These are phyloP conservation scores for Colletotrichum lini DNA, from an alignment of 2,329 filamentous ascomycete species.

Conservation along the genomic window DNA sequence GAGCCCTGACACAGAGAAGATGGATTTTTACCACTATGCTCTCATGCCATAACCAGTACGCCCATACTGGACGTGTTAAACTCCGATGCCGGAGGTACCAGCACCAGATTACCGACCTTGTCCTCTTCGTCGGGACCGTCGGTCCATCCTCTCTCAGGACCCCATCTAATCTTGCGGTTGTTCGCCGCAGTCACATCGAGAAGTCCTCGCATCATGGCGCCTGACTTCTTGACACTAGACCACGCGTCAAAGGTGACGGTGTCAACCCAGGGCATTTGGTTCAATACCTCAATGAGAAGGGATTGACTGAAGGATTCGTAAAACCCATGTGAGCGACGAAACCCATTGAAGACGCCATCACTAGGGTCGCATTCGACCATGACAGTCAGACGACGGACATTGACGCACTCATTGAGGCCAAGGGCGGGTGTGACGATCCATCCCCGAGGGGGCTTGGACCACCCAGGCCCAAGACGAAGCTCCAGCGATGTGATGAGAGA, in stretches of 20 bases:
- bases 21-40: background rate
- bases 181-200: constrained; percentile 65
- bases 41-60: constrained; percentile 41
- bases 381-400: constrained; percentile 72
- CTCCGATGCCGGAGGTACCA: constrained; percentile 29
- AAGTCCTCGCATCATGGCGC: constrained; percentile 75
- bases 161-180: constrained; percentile 74
- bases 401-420: constrained; percentile 73
- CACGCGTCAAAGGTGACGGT: constrained; percentile 80
- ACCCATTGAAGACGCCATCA: constrained; percentile 76
- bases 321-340: constrained; percentile 75
- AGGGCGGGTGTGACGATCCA: constrained; percentile 78
- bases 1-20: background rate
- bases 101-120: constrained; percentile 27
- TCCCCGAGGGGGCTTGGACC: constrained; percentile 77
- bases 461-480: constrained; percentile 80
- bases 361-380: constrained; percentile 83
- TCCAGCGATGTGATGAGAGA: constrained; percentile 74
- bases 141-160: constrained; percentile 76
- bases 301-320: constrained; percentile 77
- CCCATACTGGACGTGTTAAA: constrained; percentile 31
- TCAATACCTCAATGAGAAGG: constrained; percentile 70
- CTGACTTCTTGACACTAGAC: constrained; percentile 74
- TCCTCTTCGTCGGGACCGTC: constrained; percentile 62
- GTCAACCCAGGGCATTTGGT: constrained; percentile 68